Conservation (phyloP, 352 stramenopile genomes). For the Plasmopara muralis region DNA sequence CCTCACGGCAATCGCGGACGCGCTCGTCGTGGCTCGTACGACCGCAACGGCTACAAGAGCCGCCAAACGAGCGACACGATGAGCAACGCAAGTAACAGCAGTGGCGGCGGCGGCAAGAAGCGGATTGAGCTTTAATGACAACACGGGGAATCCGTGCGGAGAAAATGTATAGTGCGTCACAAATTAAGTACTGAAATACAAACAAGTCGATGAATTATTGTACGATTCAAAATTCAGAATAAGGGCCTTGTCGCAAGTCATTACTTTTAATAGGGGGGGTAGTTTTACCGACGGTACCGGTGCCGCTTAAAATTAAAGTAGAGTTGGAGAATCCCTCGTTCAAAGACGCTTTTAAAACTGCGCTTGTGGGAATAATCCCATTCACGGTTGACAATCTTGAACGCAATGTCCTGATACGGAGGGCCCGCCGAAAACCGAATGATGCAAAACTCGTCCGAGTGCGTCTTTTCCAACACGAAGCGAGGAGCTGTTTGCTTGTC, state of each 20-base stretch:
- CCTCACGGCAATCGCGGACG: constrained; percentile 34
- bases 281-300: constrained; percentile 91
- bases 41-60: constrained; percentile 41
- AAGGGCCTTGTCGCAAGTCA: not conserved
- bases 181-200: not conserved
- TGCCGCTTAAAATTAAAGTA: constrained; percentile 99
- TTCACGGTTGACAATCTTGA: constrained; percentile 99
- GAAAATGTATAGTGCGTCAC: not conserved
- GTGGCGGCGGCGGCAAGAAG: constrained; percentile 42
- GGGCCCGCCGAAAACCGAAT: constrained; percentile 96
- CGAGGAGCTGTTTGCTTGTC: constrained; percentile 93
- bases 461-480: constrained; percentile 92
- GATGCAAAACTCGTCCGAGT: constrained; percentile 95
- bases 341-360: constrained; percentile 98
- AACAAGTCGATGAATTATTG: too few species aligned
- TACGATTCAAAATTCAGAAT: too few species aligned
- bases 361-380: constrained; percentile 97
- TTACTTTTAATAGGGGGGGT: not conserved
- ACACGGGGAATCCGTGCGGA: not conserved
- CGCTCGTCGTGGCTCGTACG: constrained; percentile 55
- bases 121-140: constrained; percentile 58
- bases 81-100: constrained; percentile 50
- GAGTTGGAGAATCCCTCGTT: constrained; percentile 96
- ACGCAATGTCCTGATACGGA: constrained; percentile 99
- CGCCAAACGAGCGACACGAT: constrained; percentile 36